Evolutionary conservation across 2,329 filamentous ascomycete genomes (phyloP).

Genomic region (Polychaeton citri): DNA sequence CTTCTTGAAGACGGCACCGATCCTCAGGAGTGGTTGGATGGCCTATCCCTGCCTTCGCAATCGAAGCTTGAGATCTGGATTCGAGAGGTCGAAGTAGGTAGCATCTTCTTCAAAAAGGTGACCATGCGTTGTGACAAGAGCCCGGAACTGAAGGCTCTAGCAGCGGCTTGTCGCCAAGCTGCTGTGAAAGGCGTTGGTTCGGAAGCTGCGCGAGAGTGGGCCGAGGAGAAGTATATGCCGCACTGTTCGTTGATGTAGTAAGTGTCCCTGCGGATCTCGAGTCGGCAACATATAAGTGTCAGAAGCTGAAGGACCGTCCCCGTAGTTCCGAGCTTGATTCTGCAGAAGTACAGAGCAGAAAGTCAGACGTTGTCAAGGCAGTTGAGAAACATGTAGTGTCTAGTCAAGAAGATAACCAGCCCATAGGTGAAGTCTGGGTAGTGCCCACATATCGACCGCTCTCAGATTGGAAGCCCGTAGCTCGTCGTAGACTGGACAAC

Average conservation of each 20-base stretch:
- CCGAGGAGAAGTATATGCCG: constrained; percentile 20
- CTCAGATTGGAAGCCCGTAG: constrained; percentile 24
- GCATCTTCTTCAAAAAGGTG: constrained; percentile 26
- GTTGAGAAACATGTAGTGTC: too few relatives aligned
- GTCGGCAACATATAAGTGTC: neutral
- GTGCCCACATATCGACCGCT: constrained; percentile 26
- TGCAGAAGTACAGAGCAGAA: neutral
- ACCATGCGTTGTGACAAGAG: constrained; percentile 23
- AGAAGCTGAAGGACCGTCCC: neutral
- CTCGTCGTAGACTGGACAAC: constrained; percentile 13
- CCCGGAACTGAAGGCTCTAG: constrained; percentile 14
- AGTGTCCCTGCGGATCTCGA: neutral
- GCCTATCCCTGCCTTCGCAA: constrained; percentile 6
- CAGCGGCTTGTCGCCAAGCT: constrained; percentile 13
- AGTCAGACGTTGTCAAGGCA: neutral
- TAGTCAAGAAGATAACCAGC: too few relatives aligned
- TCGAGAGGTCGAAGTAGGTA: constrained; percentile 18
- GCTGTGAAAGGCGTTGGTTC: constrained; percentile 11
- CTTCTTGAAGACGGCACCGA: constrained; percentile 12
- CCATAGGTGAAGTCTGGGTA: constrained; percentile 19
- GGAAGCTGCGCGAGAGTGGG: constrained; percentile 13
- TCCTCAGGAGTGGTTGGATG: constrained; percentile 25
- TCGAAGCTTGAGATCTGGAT: constrained; percentile 12
- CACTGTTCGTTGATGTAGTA: constrained; percentile 25
- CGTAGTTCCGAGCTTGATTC: neutral